Conservation (phyloP, 2,329 filamentous ascomycete species). For the Botrytis byssoidea region DNA sequence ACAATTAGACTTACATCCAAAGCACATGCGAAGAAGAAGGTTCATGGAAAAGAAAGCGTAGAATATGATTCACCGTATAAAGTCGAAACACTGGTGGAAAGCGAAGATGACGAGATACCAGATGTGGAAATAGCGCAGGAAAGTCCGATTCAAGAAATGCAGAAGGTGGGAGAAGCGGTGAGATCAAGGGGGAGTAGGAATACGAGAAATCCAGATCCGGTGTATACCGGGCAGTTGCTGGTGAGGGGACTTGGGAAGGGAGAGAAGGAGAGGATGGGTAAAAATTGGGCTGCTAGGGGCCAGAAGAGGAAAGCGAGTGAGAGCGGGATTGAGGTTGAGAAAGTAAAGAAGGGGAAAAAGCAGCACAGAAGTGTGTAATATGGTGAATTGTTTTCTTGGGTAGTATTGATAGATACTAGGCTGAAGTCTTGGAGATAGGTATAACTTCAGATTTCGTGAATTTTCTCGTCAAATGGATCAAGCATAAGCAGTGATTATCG, state of each 20-base stretch:
- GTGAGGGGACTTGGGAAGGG: not conserved
- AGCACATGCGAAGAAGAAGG: not conserved
- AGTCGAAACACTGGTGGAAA: not conserved
- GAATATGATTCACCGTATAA: not conserved
- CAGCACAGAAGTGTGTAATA: not conserved
- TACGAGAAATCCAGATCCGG: slow-evolving; percentile 6
- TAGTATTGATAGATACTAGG: not conserved
- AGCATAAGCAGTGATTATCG: no score
- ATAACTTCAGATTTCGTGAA: no score
- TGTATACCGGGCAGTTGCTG: not conserved
- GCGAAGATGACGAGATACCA: not conserved
- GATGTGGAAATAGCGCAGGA: not conserved
- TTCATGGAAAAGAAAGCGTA: not conserved
- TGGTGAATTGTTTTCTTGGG: not conserved
- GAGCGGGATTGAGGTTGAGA: not conserved
- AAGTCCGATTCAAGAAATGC: not conserved
- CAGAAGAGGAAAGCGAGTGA: slow-evolving; percentile 1
- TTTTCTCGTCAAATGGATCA: no score
- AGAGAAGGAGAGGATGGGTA: not conserved
- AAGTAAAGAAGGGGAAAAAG: not conserved
- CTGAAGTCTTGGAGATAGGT: not conserved
- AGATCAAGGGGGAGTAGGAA: not conserved
- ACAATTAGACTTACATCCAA: not conserved
- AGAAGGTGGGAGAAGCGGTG: not conserved
- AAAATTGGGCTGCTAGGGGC: not conserved